These are phyloP conservation scores for Pleurozium schreberi DNA, from an alignment of 225 moss, liverwort and hornwort species.

Conservation along the genomic window DNA sequence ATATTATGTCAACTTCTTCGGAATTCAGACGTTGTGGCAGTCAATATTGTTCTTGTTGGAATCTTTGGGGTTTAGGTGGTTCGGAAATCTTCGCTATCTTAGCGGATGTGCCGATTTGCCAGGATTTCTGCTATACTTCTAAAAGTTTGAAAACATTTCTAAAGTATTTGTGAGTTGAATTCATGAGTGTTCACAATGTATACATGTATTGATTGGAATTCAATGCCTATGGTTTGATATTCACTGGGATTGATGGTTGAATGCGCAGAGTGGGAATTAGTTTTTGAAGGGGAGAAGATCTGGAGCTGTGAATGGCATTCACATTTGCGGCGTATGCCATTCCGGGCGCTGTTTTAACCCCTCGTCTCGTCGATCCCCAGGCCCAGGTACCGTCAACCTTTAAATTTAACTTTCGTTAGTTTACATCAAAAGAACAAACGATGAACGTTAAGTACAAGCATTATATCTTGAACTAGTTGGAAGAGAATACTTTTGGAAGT, in stretches of 20 bases:
- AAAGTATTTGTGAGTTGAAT: neutral
- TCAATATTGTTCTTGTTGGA: neutral
- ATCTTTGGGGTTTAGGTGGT: neutral
- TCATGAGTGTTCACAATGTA: neutral
- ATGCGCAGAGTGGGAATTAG: neutral
- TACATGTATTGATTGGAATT: neutral
- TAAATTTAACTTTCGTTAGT: neutral
- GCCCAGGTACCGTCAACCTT: neutral
- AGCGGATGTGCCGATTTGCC: neutral
- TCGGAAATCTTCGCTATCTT: neutral
- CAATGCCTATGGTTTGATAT: neutral
- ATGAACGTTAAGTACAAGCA: neutral
- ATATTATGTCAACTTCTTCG: neutral
- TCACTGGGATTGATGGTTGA: neutral
- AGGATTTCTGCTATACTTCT: neutral
- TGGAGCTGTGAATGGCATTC: conserved; percentile 43
- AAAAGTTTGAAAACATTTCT: neutral
- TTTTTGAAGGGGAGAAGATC: neutral
- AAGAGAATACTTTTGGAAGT: neutral
- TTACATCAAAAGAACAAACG: neutral
- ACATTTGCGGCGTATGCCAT: conserved; percentile 12
- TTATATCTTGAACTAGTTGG: neutral
- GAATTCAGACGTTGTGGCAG: neutral
- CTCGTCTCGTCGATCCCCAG: neutral
- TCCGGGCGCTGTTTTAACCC: conserved; percentile 4